phyloP scores from a whole-genome alignment of 257 asterid species.

The Nicotiana obtusifolia region DNA sequence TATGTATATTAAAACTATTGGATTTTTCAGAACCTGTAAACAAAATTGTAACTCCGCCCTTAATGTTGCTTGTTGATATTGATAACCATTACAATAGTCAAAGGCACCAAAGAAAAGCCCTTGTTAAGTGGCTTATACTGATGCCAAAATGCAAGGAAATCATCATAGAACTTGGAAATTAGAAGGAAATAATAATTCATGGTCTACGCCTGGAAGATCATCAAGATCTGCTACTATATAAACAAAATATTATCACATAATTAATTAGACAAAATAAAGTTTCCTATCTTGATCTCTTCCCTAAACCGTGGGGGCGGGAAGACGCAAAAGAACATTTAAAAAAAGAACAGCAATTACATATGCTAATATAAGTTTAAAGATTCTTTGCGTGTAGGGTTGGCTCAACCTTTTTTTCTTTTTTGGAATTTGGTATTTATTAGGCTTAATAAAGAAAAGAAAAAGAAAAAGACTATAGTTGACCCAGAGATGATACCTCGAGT shows the following conservation, averaged over 20 bases:
- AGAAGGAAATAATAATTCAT: too few relatives aligned
- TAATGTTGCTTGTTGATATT: too few relatives aligned
- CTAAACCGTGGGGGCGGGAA: background rate
- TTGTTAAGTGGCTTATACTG: too few relatives aligned
- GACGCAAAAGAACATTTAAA: background rate
- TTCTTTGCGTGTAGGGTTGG: background rate
- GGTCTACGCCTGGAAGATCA: too few relatives aligned
- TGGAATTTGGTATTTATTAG: background rate
- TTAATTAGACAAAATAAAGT: background rate
- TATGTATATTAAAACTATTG: too few relatives aligned
- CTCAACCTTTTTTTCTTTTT: background rate
- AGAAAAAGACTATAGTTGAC: background rate
- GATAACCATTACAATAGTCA: too few relatives aligned
- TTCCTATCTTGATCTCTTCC: background rate
- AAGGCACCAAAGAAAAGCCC: too few relatives aligned
- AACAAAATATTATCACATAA: background rate
- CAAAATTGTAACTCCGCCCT: too few relatives aligned
- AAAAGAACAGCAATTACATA: background rate
- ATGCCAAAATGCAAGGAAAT: too few relatives aligned
- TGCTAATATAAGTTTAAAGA: background rate
- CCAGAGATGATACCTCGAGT: background rate
- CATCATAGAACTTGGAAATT: too few relatives aligned
- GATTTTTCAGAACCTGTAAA: too few relatives aligned
- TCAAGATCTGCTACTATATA: too few relatives aligned
- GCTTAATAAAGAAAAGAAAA: background rate